Conservation (phyloP, 495 filamentous ascomycete genomes). For the Umbilicaria muhlenbergii region DNA sequence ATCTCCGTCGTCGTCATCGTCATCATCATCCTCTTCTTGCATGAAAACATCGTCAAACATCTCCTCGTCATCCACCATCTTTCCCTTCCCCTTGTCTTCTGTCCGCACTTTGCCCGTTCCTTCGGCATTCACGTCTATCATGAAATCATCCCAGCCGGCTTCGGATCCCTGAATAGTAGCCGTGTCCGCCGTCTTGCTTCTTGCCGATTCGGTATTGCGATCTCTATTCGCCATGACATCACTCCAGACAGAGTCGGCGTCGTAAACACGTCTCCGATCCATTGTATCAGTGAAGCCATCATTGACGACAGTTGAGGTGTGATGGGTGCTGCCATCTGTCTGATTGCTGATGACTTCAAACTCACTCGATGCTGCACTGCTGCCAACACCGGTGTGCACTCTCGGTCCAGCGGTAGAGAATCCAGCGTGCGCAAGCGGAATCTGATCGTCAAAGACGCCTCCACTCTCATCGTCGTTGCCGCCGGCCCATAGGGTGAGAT, state of each 20-base stretch:
- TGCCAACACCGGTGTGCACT: slow-evolving; percentile 21
- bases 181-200: too few relatives aligned
- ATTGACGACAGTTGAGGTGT: slow-evolving; percentile 13
- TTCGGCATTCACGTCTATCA: neutral
- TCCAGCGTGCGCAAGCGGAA: slow-evolving; percentile 23
- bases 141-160: neutral
- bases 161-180: too few relatives aligned
- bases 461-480: slow-evolving; percentile 38
- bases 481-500: slow-evolving; percentile 38
- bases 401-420: slow-evolving; percentile 29
- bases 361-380: slow-evolving; percentile 17
- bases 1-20: neutral
- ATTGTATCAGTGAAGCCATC: slow-evolving; percentile 14
- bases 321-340: slow-evolving; percentile 10
- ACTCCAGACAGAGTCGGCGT: slow-evolving; percentile 3
- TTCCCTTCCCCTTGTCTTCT: slow-evolving; percentile 1
- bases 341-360: slow-evolving; percentile 12
- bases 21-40: neutral
- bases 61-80: slow-evolving; percentile 9
- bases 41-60: slow-evolving; percentile 2
- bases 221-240: neutral
- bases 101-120: neutral
- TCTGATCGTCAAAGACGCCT: slow-evolving; percentile 30
- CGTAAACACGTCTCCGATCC: slow-evolving; percentile 10
- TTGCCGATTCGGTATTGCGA: neutral